A percentile compares a stretch with the other conserved stretches of the same genome.
phyloP scores from a whole-genome alignment of 352 stramenopile species.

The Pythium sp. region DNA sequence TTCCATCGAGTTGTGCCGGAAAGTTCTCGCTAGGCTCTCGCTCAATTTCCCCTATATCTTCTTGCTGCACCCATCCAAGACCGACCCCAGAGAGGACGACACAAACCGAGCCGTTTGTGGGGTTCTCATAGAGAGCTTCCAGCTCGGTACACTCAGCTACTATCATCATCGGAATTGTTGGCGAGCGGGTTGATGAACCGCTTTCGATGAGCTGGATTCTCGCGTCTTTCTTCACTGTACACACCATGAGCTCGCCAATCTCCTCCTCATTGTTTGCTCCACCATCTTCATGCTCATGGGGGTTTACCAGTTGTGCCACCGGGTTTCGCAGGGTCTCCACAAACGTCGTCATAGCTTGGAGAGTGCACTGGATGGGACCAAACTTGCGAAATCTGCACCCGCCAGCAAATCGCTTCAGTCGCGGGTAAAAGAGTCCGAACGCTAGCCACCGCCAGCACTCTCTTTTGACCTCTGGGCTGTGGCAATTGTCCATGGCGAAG shows the following conservation, averaged over 20 bases:
- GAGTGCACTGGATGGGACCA: background rate
- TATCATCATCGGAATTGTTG: background rate
- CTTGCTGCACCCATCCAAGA: background rate
- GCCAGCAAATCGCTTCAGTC: background rate
- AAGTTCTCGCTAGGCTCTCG: background rate
- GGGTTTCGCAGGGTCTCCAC: background rate
- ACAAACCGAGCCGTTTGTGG: background rate
- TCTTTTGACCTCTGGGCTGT: background rate
- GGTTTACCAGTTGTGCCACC: background rate
- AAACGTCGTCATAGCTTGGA: background rate
- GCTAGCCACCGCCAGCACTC: conserved; percentile 11
- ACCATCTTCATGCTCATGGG: background rate
- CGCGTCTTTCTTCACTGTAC: background rate
- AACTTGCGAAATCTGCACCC: background rate
- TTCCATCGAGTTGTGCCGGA: background rate
- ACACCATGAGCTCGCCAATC: background rate
- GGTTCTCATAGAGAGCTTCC: background rate
- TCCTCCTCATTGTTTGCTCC: background rate
- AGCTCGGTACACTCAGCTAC: background rate
- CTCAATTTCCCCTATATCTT: background rate
- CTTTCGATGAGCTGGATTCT: background rate
- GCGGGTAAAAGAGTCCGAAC: conserved; percentile 4
- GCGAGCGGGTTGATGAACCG: background rate
- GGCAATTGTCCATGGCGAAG: background rate
- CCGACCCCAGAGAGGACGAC: conserved; percentile 4